These are phyloP conservation scores for Lasiodiplodia citricola DNA, from an alignment of 2,329 filamentous ascomycete genomes.

Conservation along the genomic window DNA sequence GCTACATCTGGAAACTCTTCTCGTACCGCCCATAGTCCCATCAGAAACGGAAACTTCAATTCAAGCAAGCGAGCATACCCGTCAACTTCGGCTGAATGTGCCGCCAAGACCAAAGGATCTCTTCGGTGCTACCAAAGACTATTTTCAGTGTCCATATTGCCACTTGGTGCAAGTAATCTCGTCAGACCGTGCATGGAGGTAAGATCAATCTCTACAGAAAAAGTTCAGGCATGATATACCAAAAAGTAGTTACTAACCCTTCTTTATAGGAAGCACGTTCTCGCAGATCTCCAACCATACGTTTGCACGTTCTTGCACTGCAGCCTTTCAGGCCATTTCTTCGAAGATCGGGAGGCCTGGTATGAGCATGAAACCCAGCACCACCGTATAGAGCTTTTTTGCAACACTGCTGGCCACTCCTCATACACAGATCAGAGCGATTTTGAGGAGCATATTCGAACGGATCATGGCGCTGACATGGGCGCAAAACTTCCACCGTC, in stretches of 20 bases:
- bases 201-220: too few species aligned
- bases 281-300: constrained; percentile 28
- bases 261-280: constrained; percentile 24
- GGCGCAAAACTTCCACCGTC: neutral
- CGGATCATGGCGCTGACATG: neutral
- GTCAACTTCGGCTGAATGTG: too few species aligned
- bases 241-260: neutral
- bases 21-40: too few species aligned
- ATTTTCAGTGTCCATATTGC: too few species aligned
- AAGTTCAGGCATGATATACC: too few species aligned
- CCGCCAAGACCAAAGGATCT: too few species aligned
- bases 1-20: too few species aligned
- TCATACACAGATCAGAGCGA: neutral
- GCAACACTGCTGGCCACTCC: constrained; percentile 27
- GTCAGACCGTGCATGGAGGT: too few species aligned
- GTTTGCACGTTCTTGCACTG: constrained; percentile 28
- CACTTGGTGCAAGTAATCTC: too few species aligned
- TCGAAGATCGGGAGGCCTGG: constrained; percentile 27
- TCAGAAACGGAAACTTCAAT: too few species aligned
- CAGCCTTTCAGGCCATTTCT: constrained; percentile 22
- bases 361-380: constrained; percentile 26
- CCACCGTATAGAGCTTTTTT: constrained; percentile 26
- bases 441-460: constrained; percentile 27
- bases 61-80: too few species aligned
- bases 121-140: too few species aligned